phyloP scores from a whole-genome alignment of 2,329 filamentous ascomycete genomes.

The Pseudocercospora eumusae region DNA sequence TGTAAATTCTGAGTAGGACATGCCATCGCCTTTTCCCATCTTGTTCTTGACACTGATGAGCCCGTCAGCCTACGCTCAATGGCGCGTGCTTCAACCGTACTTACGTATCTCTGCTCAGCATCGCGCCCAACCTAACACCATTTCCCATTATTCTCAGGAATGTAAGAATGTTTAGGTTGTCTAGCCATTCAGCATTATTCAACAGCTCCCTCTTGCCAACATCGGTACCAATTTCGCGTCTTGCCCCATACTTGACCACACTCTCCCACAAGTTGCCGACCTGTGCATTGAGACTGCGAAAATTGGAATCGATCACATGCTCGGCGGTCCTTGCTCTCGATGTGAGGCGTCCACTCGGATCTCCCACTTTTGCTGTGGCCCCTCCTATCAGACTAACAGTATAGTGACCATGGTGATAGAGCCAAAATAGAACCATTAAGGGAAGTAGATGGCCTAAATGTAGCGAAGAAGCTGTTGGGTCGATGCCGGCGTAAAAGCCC shows the following conservation, averaged over 20 bases:
- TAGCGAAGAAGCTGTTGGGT: conserved; percentile 76
- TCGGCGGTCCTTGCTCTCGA: conserved; percentile 59
- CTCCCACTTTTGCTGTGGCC: conserved; percentile 75
- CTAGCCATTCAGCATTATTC: conserved; percentile 86
- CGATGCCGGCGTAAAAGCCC: conserved; percentile 77
- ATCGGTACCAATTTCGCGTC: conserved; percentile 64
- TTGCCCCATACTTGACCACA: conserved; percentile 65
- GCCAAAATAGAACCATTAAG: conserved; percentile 81
- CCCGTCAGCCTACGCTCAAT: conserved; percentile 27
- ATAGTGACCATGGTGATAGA: conserved; percentile 73
- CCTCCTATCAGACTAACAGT: conserved; percentile 63
- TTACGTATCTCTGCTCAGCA: conserved; percentile 86
- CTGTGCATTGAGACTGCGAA: conserved; percentile 68
- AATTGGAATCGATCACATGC: conserved; percentile 62
- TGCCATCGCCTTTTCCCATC: conserved; percentile 81
- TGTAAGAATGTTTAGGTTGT: conserved; percentile 69
- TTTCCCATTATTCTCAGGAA: conserved; percentile 73
- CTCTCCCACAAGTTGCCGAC: conserved; percentile 72
- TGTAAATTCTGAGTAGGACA: conserved; percentile 90
- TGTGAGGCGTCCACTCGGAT: conserved; percentile 70
- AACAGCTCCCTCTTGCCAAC: conserved; percentile 67
- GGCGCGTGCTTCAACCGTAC: conserved; percentile 42
- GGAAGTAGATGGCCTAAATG: conserved; percentile 80
- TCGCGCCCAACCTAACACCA: conserved; percentile 74
- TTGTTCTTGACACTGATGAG: conserved; percentile 70